Percentiles rank a stretch among this genome's conserved stretches.
These are phyloP conservation scores for Podaxis rugospora DNA, from an alignment of 768 basidiomycete genomes.

Conservation along the genomic window DNA sequence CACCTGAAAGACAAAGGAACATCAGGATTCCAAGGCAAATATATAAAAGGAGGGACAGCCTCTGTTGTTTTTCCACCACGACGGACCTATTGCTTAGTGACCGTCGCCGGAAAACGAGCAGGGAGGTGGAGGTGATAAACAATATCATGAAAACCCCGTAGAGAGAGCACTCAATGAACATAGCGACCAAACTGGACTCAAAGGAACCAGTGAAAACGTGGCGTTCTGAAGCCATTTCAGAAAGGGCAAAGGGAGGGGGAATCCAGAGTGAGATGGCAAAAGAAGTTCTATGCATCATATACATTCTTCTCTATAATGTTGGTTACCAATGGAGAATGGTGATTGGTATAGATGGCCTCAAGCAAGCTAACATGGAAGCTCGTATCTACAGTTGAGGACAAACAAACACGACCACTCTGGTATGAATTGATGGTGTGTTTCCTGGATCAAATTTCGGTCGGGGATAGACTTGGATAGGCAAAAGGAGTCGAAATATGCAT, in stretches of 20 bases:
- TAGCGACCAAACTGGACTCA: not conserved
- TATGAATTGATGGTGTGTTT: too few relatives aligned
- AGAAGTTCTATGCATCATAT: not conserved
- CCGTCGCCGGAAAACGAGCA: not conserved
- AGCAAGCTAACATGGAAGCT: too few relatives aligned
- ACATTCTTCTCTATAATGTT: not conserved
- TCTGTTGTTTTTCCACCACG: not conserved
- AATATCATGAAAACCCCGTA: not conserved
- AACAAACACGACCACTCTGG: too few relatives aligned
- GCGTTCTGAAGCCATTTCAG: not conserved
- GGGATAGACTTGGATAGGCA: too few relatives aligned
- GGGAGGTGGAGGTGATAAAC: not conserved
- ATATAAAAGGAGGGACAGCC: not conserved
- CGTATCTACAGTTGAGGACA: not conserved
- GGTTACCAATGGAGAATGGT: not conserved
- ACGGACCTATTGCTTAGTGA: not conserved
- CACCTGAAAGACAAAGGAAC: slow-evolving; percentile 1
- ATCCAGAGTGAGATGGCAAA: not conserved
- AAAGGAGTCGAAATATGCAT: too few relatives aligned
- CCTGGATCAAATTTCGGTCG: too few relatives aligned
- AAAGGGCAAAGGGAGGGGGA: not conserved
- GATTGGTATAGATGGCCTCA: not conserved
- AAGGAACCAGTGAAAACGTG: not conserved
- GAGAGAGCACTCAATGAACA: not conserved
- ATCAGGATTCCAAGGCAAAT: not conserved